Conservation (phyloP, 495 filamentous ascomycete species). For the Rhypophila decipiens region DNA sequence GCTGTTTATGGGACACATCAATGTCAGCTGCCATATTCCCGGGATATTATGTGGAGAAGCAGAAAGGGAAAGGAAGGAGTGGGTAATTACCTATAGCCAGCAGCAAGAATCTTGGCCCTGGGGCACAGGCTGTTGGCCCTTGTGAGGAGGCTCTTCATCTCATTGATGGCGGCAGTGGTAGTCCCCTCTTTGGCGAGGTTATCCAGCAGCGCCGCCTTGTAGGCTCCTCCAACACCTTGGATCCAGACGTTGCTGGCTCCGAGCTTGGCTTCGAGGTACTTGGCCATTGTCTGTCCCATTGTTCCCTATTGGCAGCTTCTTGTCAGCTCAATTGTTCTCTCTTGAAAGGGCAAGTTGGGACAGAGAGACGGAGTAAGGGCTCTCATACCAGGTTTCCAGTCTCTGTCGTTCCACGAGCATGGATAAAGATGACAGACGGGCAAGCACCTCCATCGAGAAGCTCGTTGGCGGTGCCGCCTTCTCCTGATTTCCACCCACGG, state of each 20-base stretch:
- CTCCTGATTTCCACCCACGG: too few species aligned
- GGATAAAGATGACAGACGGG: conserved; percentile 44
- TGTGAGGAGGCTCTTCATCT: conserved; percentile 26
- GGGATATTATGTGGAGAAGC: background rate
- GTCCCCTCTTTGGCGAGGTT: conserved; percentile 31
- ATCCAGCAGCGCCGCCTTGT: conserved; percentile 27
- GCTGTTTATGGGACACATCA: conserved; percentile 12
- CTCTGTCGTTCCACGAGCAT: conserved; percentile 34
- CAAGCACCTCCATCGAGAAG: conserved; percentile 23
- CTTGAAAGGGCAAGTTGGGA: conserved; percentile 4
- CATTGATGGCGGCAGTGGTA: conserved; percentile 26
- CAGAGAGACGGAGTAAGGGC: too few species aligned
- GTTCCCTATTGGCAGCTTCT: conserved; percentile 8
- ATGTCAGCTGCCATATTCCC: background rate
- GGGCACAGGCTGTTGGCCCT: conserved; percentile 29
- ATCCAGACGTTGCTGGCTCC: conserved; percentile 24
- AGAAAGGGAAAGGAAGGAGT: background rate
- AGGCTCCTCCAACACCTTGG: conserved; percentile 32
- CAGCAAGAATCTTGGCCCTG: conserved; percentile 29
- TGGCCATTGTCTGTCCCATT: conserved; percentile 21
- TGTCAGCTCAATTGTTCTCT: too few species aligned
- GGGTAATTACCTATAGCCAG: conserved; percentile 25
- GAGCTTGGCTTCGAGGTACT: conserved; percentile 20
- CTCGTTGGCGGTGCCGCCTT: conserved; percentile 6
- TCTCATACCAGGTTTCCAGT: conserved; percentile 46